Base-by-base conservation (phyloP, 2,329 filamentous ascomycete species). In the Botrytis aclada region DNA sequence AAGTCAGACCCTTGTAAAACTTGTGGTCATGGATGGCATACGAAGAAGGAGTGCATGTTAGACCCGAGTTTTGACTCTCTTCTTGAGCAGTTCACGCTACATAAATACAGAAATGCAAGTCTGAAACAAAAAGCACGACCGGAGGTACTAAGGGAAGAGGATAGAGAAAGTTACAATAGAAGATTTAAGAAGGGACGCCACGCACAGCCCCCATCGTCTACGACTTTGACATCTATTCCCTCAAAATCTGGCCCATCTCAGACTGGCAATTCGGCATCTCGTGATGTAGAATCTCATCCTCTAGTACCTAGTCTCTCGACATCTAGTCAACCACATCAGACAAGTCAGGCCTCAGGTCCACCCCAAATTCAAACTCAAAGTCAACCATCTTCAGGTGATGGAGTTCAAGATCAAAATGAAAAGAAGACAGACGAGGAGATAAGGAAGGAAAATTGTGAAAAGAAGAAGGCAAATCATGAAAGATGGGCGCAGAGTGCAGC, bases 21-120 rank as follows among this genome's bases (percentile, higher is more conserved):
- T 9, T 69, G 66, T 41, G 66, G 66, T 41, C 34, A 41, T 32
- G 66, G 66, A 5, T 54, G 66, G 45, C 66, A 69, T 41, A 8
- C 4, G 1, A 32, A 22, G 25, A 6, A 6, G 4, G 22, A 69
- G 9, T 58, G 66, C n/a, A 22, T 3, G 25, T 34, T 69, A 7
- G 25, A 29, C 1, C 6, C 10, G 4, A 58, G 20, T 32, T 25
- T 18, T 14, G 14, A n/a, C 47, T 51, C 47, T 43, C 25, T 14
- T 3, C 34, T 69, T 22, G 66, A 69, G 34, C 66, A 69, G 6
- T 58, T 29, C 25, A 58, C 47, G 41, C 47, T n/a, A 2, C 7
- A 4, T 20, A 39, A 54, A 16, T 39, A 58, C n/a, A 10, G 1
- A 8, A 3, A 5, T 39, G 51, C 34, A 16, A 58, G 37, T 9